Percentiles rank a stretch among this genome's conserved stretches.
Conservation (phyloP, 83 land plant species). For the Picea abies region DNA sequence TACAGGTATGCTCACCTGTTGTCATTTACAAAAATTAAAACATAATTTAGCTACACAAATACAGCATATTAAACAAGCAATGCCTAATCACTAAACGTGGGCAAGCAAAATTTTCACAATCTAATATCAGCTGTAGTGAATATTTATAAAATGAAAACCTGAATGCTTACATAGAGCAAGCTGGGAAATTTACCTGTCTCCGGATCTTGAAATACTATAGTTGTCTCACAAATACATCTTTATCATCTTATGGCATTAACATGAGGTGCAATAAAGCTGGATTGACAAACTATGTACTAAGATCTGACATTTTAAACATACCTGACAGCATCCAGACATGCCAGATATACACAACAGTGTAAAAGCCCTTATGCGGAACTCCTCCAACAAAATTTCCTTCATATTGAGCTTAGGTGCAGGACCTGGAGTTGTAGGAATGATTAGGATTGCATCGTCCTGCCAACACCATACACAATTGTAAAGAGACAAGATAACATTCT, state of each 20-base stretch:
- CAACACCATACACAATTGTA: background rate
- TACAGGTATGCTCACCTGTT: conserved; percentile 71
- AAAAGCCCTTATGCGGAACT: conserved; percentile 36
- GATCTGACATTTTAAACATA: conserved; percentile 11
- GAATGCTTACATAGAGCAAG: background rate
- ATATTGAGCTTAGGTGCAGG: conserved; percentile 75
- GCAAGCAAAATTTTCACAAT: background rate
- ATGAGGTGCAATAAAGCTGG: background rate
- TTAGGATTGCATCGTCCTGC: conserved; percentile 80
- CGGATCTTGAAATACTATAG: background rate
- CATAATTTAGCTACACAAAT: background rate
- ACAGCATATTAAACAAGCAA: background rate
- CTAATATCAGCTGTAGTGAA: background rate
- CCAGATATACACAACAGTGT: conserved; percentile 67
- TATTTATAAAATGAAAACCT: conserved; percentile 1
- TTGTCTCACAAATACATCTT: background rate
- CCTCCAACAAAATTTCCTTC: conserved; percentile 47
- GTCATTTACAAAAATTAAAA: background rate
- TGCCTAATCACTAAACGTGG: background rate
- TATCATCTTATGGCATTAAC: background rate
- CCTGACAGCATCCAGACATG: conserved; percentile 97
- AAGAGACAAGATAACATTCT: background rate
- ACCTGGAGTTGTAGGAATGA: conserved; percentile 70
- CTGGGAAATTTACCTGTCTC: background rate
- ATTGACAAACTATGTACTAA: background rate